These are phyloP conservation scores for Panicum miliaceum DNA, from an alignment of 176 grass and related monocot genomes.

Conservation along the genomic window DNA sequence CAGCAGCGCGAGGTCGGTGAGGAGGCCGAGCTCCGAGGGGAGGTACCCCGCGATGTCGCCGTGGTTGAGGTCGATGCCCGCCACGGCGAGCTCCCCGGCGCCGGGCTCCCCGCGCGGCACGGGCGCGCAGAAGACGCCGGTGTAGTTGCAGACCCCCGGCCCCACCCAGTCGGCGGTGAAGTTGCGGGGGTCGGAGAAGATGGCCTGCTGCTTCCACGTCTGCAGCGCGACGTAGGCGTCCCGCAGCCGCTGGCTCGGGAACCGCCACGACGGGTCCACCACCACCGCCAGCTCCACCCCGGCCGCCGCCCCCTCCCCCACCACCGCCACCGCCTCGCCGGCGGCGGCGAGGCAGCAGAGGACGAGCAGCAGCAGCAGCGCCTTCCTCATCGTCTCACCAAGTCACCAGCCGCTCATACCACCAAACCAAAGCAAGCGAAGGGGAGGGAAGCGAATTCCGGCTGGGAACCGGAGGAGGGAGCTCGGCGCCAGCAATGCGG, in stretches of 20 bases:
- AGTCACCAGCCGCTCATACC: conserved; percentile 13
- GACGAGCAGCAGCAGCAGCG: background rate
- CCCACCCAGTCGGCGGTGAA: conserved; percentile 69
- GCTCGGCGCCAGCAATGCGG: conserved; percentile 24
- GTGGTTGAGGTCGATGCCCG: conserved; percentile 94
- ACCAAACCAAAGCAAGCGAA: background rate
- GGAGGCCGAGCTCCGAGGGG: conserved; percentile 77
- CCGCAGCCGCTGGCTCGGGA: conserved; percentile 52
- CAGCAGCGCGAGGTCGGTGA: conserved; percentile 75
- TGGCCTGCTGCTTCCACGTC: conserved; percentile 75
- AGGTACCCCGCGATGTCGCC: conserved; percentile 96
- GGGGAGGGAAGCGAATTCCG: background rate
- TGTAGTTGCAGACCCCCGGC: conserved; percentile 65
- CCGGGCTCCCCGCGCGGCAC: background rate
- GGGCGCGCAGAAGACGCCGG: conserved; percentile 57
- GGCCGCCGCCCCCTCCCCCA: background rate
- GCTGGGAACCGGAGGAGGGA: background rate
- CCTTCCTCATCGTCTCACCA: conserved; percentile 40
- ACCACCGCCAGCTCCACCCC: conserved; percentile 40
- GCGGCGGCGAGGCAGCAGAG: conserved; percentile 36
- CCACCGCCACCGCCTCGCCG: conserved; percentile 43
- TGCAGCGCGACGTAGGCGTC: conserved; percentile 75
- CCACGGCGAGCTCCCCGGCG: conserved; percentile 56
- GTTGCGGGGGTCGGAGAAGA: conserved; percentile 69
- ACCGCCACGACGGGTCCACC: conserved; percentile 69